These are phyloP conservation scores for Apiospora koreana DNA, from an alignment of 2,329 filamentous ascomycete genomes.

Conservation along the genomic window DNA sequence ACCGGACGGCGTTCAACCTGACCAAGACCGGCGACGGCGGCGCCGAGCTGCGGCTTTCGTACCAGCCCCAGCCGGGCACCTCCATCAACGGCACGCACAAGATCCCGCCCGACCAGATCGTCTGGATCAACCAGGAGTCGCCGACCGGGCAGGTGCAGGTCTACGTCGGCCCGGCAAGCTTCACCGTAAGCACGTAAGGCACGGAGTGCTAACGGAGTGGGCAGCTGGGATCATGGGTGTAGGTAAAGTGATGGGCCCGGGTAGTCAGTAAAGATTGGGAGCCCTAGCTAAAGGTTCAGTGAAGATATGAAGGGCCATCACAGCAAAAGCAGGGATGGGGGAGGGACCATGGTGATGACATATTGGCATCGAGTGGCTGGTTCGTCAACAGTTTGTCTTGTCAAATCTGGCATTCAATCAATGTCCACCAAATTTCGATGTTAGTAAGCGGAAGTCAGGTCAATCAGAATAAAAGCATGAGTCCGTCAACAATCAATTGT, in stretches of 20 bases:
- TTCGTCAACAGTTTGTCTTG: no score
- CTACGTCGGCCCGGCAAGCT: conserved; percentile 21
- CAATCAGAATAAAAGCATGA: no score
- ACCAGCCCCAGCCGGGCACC: conserved; percentile 10
- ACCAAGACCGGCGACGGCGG: conserved; percentile 19
- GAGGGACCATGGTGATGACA: no score
- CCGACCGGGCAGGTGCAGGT: conserved; percentile 22
- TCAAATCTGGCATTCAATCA: no score
- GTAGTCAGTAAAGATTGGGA: no score
- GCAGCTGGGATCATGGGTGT: not conserved
- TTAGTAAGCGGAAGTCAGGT: no score
- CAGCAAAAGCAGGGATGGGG: no score
- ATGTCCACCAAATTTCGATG: no score
- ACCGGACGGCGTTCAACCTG: conserved; percentile 21
- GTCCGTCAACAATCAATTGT: not conserved
- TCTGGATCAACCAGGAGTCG: conserved; percentile 21
- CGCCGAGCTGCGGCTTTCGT: conserved; percentile 20
- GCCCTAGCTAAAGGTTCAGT: no score
- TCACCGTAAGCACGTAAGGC: conserved; percentile 15
- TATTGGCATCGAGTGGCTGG: no score
- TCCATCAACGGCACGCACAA: conserved; percentile 16
- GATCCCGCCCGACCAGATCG: conserved; percentile 20
- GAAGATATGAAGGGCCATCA: no score
- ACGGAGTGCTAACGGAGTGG: not conserved
- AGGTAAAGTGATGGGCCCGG: no score